Evolutionary conservation across 2,329 filamentous ascomycete genomes (phyloP), one percentile per base, ranked within the genome.

Genomic region (Penicillium rolfsii): DNA sequence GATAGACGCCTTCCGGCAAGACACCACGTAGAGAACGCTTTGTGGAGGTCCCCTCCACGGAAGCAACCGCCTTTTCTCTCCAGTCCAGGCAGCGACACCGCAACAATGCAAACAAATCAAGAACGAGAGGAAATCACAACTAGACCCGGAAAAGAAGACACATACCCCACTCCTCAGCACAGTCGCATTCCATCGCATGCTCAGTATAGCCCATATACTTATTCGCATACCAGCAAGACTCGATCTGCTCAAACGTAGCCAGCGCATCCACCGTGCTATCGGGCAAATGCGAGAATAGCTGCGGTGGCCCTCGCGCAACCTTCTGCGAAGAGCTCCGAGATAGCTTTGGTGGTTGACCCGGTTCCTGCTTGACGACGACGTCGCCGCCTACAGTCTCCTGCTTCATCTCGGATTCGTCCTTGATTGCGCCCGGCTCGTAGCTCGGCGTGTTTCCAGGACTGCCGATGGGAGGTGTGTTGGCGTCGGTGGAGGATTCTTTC

Each of bases 171-270:
- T 97, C 92, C 79, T 96, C 91, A 68, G 85, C 83, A 79, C 95
- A 99, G 76, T 99, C 95, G 79, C 95, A 99, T 77, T 97, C 95
- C 77, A 98, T 84, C 62, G 91, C 94, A 79, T 93, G 91, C 72
- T 97, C 94, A 28, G 95, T 96, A 66, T 89, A 90, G 55, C 95
- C 95, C 80, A 98, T 88, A 67, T 91, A 87, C 77, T 96, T 97
- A 67, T 93, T 92, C 57, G 91, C 92, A 78, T 99, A 99, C 36
- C 91, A 89, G 77, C 94, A 98, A 69, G 91, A 87, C 55, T 88
- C 81, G 65, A 99, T 93, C 55, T 94, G 82, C 67, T 91, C 86
- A 70, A 99, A 99, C 14, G 87, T 86, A 28, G 83, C 80, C 68
- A 85, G 88, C 4, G 95, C 91, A 69, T 95, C 91, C 38, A 82